Percentiles rank a stretch among this genome's conserved stretches.
phyloP scores from a whole-genome alignment of 2,329 filamentous ascomycete species.

The Verticillium alfalfae region DNA sequence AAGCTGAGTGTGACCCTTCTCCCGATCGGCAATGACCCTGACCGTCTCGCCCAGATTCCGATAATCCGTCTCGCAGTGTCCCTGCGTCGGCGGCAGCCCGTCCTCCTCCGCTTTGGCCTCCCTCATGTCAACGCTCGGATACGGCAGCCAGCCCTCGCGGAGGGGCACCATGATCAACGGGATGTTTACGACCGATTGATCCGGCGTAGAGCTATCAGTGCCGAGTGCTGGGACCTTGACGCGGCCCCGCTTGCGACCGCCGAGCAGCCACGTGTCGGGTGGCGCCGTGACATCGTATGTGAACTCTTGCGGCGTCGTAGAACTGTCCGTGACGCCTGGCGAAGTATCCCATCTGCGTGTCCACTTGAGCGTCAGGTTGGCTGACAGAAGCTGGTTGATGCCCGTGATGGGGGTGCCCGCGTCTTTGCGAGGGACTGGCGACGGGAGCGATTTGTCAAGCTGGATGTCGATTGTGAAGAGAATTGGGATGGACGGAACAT shows the following conservation, averaged over 20 bases:
- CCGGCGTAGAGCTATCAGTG: constrained; percentile 27
- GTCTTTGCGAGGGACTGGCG: constrained; percentile 16
- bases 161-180: constrained; percentile 75
- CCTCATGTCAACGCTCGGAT: constrained; percentile 74
- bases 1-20: constrained; percentile 69
- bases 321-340: constrained; percentile 17
- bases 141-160: constrained; percentile 68
- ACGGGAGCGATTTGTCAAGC: constrained; percentile 33
- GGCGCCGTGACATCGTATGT: constrained; percentile 75
- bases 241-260: constrained; percentile 68
- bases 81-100: constrained; percentile 14
- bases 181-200: constrained; percentile 51
- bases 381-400: constrained; percentile 60
- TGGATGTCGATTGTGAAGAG: constrained; percentile 73
- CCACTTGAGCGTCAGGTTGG: constrained; percentile 57
- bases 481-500: constrained; percentile 76
- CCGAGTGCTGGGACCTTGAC: constrained; percentile 7
- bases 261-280: constrained; percentile 76
- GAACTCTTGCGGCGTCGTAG: constrained; percentile 53
- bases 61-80: constrained; percentile 74
- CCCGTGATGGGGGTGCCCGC: constrained; percentile 39
- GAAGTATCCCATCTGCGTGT: constrained; percentile 57
- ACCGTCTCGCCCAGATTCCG: constrained; percentile 73
- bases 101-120: constrained; percentile 38
- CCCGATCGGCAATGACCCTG: constrained; percentile 65